Evolutionary conservation across 768 basidiomycete species (phyloP), one percentile per base, ranked within the genome.

Genomic region (Rhodocollybia butyracea): DNA sequence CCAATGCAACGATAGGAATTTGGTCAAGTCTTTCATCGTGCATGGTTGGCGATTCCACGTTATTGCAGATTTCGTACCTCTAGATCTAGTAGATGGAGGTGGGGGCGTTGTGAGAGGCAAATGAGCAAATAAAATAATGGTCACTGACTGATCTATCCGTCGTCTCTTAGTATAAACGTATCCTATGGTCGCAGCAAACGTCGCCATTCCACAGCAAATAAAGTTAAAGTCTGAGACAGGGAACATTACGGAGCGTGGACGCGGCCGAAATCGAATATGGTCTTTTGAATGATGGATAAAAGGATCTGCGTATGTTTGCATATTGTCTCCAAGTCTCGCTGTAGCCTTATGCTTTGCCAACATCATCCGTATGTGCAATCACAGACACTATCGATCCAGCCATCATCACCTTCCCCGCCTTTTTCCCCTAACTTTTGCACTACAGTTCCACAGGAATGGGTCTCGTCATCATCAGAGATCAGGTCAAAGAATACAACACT

Each of bases 381-480:
- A 75, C 87, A 57, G 59, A 92, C 94, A 57, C 82, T 73, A 48
- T 98, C 91, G 58, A 98, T 93, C 97, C 97, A 99, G 1, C 97
- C 97, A 34, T 84, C 84, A 64, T 97, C 96, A 0, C 85, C 88
- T 64, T 96, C 80, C 63, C 94, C 95, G 5, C 92, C 96, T 32
- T 85, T 66, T 65, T 83, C 80, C 3, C 94, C 96, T 10, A 96
- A 76, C 57, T 76, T 86, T 55, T 96, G 75, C 7, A 93, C 89
- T 13, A 92, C 83, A 43, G 61, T 65, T 6, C 86, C 84, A 30
- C 62, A 63, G 11, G 70, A 69, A 42, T 70, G 70, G 1, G 63
- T 58, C 61, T 60, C 46, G 64, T 65, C 22, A 60, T 60, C 11
- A 38, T 61, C 56, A 21, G 61, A 63, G 52, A 64, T 63, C 54